A percentile compares a stretch with the other conserved stretches of the same genome.
These are phyloP conservation scores for Coccomyxa sp. DNA, from an alignment of 139 green algal genomes.

Conservation along the genomic window DNA sequence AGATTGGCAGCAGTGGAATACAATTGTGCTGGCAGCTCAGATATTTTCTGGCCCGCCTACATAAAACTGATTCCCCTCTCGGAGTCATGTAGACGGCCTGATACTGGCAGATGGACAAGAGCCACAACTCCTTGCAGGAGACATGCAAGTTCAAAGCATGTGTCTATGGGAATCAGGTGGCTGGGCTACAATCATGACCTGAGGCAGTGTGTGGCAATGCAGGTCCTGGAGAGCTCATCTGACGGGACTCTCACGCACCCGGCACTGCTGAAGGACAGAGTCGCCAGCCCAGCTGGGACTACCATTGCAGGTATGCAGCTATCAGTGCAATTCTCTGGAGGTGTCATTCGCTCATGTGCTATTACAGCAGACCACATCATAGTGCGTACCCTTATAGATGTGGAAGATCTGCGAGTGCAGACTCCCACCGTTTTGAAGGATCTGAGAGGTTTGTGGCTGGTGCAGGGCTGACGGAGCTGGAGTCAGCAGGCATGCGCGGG, in stretches of 20 bases:
- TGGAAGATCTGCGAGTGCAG: background rate
- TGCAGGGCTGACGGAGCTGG: conserved; percentile 61
- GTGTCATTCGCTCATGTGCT: too few species aligned
- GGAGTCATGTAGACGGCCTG: too few species aligned
- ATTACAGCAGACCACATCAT: too few species aligned
- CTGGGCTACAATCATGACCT: too few species aligned
- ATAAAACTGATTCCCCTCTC: background rate
- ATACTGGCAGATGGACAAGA: too few species aligned
- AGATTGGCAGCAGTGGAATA: background rate
- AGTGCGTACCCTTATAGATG: background rate
- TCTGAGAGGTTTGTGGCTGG: too few species aligned
- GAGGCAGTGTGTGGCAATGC: background rate
- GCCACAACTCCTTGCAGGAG: too few species aligned
- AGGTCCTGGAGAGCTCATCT: conserved; percentile 22
- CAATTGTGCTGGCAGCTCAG: background rate
- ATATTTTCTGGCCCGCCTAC: background rate
- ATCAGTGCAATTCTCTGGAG: too few species aligned
- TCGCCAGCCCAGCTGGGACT: conserved; percentile 44
- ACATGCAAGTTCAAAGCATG: too few species aligned
- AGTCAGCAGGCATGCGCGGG: conserved; percentile 49
- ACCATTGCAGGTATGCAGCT: too few species aligned
- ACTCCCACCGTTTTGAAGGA: conserved; percentile 25
- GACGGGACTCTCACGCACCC: conserved; percentile 57
- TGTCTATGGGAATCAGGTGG: too few species aligned
- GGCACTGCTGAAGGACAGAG: conserved; percentile 68